These are phyloP conservation scores for Puccinia polysora DNA, from an alignment of 1,284 basidiomycete species.

Conservation along the genomic window DNA sequence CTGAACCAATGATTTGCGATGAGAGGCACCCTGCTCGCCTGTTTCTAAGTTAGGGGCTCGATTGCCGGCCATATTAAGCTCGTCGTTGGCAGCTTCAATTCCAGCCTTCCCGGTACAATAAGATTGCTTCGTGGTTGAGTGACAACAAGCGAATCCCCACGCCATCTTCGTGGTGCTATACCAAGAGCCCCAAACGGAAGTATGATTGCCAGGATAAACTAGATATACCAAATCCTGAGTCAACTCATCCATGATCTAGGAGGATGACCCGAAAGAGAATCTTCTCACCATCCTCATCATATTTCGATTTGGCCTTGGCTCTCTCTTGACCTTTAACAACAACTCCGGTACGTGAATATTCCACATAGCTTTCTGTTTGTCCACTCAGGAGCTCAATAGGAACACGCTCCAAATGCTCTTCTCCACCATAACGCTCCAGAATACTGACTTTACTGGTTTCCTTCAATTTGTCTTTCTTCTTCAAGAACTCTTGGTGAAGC, in stretches of 20 bases:
- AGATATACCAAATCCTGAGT: constrained; percentile 12
- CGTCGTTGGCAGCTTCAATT: constrained; percentile 63
- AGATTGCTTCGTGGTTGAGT: constrained; percentile 75
- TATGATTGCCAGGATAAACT: constrained; percentile 93
- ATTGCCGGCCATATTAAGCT: constrained; percentile 66
- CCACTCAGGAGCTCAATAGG: constrained; percentile 85
- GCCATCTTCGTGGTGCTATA: constrained; percentile 66
- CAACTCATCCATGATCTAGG: not conserved
- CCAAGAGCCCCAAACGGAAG: constrained; percentile 91
- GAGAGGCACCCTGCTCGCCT: constrained; percentile 44
- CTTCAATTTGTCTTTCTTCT: constrained; percentile 87
- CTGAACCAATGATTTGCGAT: constrained; percentile 53
- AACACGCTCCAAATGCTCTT: constrained; percentile 78
- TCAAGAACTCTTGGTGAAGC: constrained; percentile 78
- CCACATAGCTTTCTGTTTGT: constrained; percentile 95
- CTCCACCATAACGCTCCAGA: constrained; percentile 86
- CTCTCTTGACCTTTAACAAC: constrained; percentile 86
- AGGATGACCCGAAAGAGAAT: not conserved
- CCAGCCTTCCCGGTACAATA: constrained; percentile 90
- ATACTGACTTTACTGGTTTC: constrained; percentile 81
- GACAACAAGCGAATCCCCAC: constrained; percentile 96
- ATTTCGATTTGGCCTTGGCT: constrained; percentile 79
- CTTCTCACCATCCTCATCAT: constrained; percentile 80
- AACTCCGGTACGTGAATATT: constrained; percentile 88
- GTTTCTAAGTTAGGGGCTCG: constrained; percentile 55